Percentiles rank a stretch among this genome's conserved stretches.
phyloP scores from a whole-genome alignment of 2,329 filamentous ascomycete genomes.

The Fusarium paranaense region DNA sequence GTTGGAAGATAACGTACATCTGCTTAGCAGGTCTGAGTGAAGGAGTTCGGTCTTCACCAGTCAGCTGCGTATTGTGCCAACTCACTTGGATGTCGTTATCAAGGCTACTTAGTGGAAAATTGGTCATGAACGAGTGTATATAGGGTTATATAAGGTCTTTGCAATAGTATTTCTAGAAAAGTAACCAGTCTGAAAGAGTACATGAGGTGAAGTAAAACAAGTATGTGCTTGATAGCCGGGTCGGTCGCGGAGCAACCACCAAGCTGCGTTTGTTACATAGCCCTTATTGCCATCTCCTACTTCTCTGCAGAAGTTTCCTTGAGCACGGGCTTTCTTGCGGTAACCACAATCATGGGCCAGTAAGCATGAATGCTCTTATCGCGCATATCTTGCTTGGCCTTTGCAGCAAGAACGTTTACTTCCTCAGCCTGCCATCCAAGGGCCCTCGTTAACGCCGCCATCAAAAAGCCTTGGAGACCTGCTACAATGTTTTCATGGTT shows the following conservation, averaged over 20 bases:
- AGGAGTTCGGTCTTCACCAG: not conserved
- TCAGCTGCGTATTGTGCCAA: not conserved
- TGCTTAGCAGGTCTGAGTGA: no score
- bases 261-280: not conserved
- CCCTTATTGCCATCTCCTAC: not conserved
- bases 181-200: not conserved
- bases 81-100: not conserved
- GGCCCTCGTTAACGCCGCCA: constrained; percentile 8
- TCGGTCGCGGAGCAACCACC: not conserved
- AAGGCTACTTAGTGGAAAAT: not conserved
- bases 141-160: not conserved
- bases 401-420: constrained; percentile 3
- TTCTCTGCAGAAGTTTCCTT: not conserved
- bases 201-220: not conserved
- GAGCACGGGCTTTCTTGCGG: not conserved
- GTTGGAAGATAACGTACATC: no score
- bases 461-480: constrained; percentile 7
- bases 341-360: constrained; percentile 19
- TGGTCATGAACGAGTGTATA: not conserved
- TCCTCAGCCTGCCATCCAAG: constrained; percentile 10
- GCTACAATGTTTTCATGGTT: constrained; percentile 5
- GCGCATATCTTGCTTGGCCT: constrained; percentile 3
- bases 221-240: not conserved
- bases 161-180: not conserved
- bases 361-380: constrained; percentile 16